Percentiles rank a stretch among this genome's conserved stretches.
phyloP scores from a whole-genome alignment of 2,329 filamentous ascomycete genomes.

The Colletotrichum abscissum region DNA sequence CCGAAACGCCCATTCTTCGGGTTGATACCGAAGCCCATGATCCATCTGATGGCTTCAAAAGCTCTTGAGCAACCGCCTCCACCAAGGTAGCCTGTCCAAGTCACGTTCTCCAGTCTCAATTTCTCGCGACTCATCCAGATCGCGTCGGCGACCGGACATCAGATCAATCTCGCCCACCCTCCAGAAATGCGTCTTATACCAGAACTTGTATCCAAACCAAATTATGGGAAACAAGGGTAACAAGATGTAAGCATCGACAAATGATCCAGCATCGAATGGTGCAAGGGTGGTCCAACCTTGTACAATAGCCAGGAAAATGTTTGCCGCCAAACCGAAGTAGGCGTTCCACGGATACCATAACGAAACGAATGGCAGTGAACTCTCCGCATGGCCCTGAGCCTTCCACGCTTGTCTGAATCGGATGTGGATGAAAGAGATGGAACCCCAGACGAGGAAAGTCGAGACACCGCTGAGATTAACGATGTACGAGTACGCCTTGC shows the following conservation, averaged over 20 bases:
- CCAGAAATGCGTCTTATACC: slow-evolving; percentile 64
- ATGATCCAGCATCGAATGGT: slow-evolving; percentile 68
- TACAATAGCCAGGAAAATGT: slow-evolving; percentile 68
- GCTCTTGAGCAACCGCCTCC: slow-evolving; percentile 55
- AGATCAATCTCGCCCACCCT: slow-evolving; percentile 65
- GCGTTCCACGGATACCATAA: slow-evolving; percentile 68
- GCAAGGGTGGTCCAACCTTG: slow-evolving; percentile 71
- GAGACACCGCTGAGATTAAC: slow-evolving; percentile 77
- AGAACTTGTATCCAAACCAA: slow-evolving; percentile 65
- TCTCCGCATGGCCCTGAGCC: slow-evolving; percentile 64
- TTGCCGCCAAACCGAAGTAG: slow-evolving; percentile 68
- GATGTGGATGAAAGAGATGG: slow-evolving; percentile 77
- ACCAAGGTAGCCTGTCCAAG: slow-evolving; percentile 46
- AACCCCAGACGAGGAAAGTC: slow-evolving; percentile 78
- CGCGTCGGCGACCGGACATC: slow-evolving; percentile 64
- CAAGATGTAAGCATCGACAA: slow-evolving; percentile 73
- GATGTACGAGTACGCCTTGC: slow-evolving; percentile 75
- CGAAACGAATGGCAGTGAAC: slow-evolving; percentile 67
- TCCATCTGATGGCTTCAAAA: slow-evolving; percentile 46
- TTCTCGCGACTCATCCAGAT: slow-evolving; percentile 60
- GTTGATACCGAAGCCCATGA: not conserved
- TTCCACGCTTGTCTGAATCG: slow-evolving; percentile 75
- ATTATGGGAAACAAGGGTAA: slow-evolving; percentile 70
- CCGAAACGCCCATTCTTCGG: not conserved
- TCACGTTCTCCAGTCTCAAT: slow-evolving; percentile 42